Percentiles rank a stretch among this genome's conserved stretches.
Evolutionary conservation across 2,329 filamentous ascomycete genomes (phyloP).

Genomic region (Aspergillus floridensis): DNA sequence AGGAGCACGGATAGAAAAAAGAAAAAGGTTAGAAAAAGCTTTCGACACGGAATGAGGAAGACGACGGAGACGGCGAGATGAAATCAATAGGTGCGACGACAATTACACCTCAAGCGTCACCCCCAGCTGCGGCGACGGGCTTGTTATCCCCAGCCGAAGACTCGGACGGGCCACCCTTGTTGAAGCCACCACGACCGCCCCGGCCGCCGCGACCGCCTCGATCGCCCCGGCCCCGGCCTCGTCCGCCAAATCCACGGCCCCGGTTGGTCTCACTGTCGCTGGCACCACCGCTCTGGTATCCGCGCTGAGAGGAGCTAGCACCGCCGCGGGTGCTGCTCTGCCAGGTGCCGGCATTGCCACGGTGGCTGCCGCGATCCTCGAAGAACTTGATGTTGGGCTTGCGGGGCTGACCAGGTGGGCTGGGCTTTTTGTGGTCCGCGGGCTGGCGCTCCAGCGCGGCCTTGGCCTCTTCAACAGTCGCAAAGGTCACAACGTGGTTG

Average conservation of each 20-base stretch:
- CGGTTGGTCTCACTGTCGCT: conserved; percentile 68
- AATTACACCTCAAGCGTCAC: conserved; percentile 29
- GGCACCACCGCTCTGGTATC: conserved; percentile 81
- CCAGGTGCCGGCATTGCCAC: conserved; percentile 56
- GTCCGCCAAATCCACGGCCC: conserved; percentile 46
- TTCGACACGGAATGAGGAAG: conserved; percentile 7
- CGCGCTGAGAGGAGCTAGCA: conserved; percentile 61
- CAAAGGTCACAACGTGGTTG: conserved; percentile 80
- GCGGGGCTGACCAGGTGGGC: conserved; percentile 65
- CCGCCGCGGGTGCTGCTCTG: conserved; percentile 59
- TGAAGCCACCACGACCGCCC: conserved; percentile 59
- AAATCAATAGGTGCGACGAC: conserved; percentile 10
- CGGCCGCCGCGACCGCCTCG: conserved; percentile 52
- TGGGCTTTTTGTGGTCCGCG: conserved; percentile 71
- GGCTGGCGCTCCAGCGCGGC: conserved; percentile 72
- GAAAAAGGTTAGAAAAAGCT: conserved; percentile 6
- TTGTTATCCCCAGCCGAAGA: conserved; percentile 36
- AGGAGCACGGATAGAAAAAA: neutral
- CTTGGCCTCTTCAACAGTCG: conserved; percentile 74
- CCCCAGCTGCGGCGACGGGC: conserved; percentile 31
- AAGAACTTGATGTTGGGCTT: conserved; percentile 83
- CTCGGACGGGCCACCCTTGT: conserved; percentile 54
- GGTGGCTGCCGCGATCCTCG: conserved; percentile 61
- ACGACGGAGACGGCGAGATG: conserved; percentile 7
- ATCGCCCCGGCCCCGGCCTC: conserved; percentile 55